A percentile compares a stretch with the other conserved stretches of the same genome.
phyloP scores from a whole-genome alignment of 805 yeast genomes.

The Candida adriatica region DNA sequence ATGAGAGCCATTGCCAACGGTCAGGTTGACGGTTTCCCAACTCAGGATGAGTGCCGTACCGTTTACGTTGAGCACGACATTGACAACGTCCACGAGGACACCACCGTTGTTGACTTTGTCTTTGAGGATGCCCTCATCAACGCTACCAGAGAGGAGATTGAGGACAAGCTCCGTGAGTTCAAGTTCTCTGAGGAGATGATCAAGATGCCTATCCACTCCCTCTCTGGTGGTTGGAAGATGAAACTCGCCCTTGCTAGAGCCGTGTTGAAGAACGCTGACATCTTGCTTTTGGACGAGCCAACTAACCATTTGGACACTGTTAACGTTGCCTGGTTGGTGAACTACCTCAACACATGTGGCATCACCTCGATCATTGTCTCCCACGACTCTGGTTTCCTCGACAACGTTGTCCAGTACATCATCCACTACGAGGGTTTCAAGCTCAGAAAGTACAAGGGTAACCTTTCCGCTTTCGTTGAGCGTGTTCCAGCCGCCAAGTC shows the following conservation, averaged over 20 bases:
- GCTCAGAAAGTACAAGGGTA: slow-evolving; percentile 99
- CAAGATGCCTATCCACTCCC: slow-evolving; percentile 86
- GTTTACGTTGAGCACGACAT: slow-evolving; percentile 99
- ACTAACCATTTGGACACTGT: slow-evolving; percentile 99
- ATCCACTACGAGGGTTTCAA: slow-evolving; percentile 99
- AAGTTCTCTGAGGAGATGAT: slow-evolving; percentile 93
- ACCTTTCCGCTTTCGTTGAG: slow-evolving; percentile 97
- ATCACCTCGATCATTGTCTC: slow-evolving; percentile 97
- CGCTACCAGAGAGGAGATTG: slow-evolving; percentile 58
- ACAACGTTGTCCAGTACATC: slow-evolving; percentile 94
- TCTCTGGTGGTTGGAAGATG: slow-evolving; percentile 99
- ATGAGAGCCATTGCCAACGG: slow-evolving; percentile 97
- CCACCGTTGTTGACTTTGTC: slow-evolving; percentile 90
- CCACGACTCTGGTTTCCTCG: slow-evolving; percentile 99
- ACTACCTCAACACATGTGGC: slow-evolving; percentile 98
- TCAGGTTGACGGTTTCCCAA: slow-evolving; percentile 99
- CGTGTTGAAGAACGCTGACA: slow-evolving; percentile 96
- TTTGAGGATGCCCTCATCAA: slow-evolving; percentile 65
- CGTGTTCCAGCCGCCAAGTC: slow-evolving; percentile 98
- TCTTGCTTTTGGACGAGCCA: slow-evolving; percentile 97
- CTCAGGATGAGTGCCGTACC: slow-evolving; percentile 98
- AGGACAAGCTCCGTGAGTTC: slow-evolving; percentile 78
- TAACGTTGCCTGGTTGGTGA: slow-evolving; percentile 99
- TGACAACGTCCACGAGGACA: slow-evolving; percentile 96
- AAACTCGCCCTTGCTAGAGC: slow-evolving; percentile 99